Percentiles rank a stretch among this genome's conserved stretches.
These are phyloP conservation scores for Alternaria infectoria DNA, from an alignment of 2,329 filamentous ascomycete species.

Conservation along the genomic window DNA sequence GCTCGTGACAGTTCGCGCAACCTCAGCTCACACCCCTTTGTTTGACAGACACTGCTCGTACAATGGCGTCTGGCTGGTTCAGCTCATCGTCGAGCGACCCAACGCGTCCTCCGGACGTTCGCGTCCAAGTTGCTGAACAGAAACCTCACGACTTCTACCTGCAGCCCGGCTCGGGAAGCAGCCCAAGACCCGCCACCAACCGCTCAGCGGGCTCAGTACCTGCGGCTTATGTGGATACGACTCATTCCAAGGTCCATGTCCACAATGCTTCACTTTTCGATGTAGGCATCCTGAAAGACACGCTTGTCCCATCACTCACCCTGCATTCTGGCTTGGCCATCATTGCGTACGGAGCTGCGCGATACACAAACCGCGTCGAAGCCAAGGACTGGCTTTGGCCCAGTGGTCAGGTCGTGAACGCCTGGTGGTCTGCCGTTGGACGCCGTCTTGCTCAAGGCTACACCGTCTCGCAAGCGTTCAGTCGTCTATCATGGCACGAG, in stretches of 20 bases:
- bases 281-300: constrained; percentile 61
- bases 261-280: constrained; percentile 43
- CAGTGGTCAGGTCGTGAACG: constrained; percentile 61
- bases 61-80: constrained; percentile 41
- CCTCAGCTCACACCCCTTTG: background rate
- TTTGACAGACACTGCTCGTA: constrained; percentile 3
- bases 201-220: background rate
- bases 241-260: constrained; percentile 43
- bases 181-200: constrained; percentile 17
- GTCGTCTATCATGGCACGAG: constrained; percentile 60
- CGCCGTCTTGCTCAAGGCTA: constrained; percentile 57
- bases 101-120: constrained; percentile 35
- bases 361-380: constrained; percentile 62
- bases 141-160: constrained; percentile 44
- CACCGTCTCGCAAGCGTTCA: constrained; percentile 55
- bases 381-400: constrained; percentile 68
- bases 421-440: constrained; percentile 66
- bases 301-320: constrained; percentile 61
- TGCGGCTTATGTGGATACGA: constrained; percentile 30
- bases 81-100: constrained; percentile 27
- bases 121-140: constrained; percentile 40
- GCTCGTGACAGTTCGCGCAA: constrained; percentile 2
- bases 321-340: constrained; percentile 61
- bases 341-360: constrained; percentile 59
- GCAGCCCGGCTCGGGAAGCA: constrained; percentile 26